phyloP scores from a whole-genome alignment of 163 green algal species.

The Coccomyxa subellipsoidea region DNA sequence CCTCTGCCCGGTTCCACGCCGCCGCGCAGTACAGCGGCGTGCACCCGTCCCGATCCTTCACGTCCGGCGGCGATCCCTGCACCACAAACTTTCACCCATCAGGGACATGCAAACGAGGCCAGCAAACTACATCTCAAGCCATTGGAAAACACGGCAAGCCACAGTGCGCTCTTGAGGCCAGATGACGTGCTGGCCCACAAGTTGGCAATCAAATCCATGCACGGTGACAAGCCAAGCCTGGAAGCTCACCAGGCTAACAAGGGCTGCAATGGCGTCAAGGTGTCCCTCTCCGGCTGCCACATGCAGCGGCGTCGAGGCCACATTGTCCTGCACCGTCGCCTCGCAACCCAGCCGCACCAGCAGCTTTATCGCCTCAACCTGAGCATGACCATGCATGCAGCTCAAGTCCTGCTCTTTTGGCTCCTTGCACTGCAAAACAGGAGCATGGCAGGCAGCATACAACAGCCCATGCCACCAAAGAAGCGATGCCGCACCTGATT shows the following conservation, averaged over 20 bases:
- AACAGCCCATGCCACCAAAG: too few relatives aligned
- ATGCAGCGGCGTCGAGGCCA: slow-evolving; percentile 52
- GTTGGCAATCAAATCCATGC: background rate
- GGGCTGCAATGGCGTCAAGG: slow-evolving; percentile 41
- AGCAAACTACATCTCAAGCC: background rate
- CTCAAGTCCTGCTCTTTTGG: background rate
- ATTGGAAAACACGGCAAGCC: too few relatives aligned
- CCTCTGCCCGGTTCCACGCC: slow-evolving; percentile 51
- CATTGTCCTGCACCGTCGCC: slow-evolving; percentile 38
- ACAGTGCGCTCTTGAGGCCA: too few relatives aligned
- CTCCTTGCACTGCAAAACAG: too few relatives aligned
- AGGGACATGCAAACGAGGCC: background rate
- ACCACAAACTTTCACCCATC: background rate
- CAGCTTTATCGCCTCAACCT: slow-evolving; percentile 50
- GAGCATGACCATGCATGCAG: background rate
- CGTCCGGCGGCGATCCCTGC: slow-evolving; percentile 26
- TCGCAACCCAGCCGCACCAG: slow-evolving; percentile 49
- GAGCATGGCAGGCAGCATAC: too few relatives aligned
- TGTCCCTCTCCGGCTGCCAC: slow-evolving; percentile 61
- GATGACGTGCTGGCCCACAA: too few relatives aligned
- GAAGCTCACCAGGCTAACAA: slow-evolving; percentile 42
- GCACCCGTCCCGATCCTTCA: slow-evolving; percentile 55
- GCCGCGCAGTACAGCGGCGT: slow-evolving; percentile 62
- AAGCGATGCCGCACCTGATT: too few relatives aligned
- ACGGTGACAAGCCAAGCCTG: background rate